phyloP scores from a whole-genome alignment of 2,329 filamentous ascomycete species.

The Elsinoe necatrix region DNA sequence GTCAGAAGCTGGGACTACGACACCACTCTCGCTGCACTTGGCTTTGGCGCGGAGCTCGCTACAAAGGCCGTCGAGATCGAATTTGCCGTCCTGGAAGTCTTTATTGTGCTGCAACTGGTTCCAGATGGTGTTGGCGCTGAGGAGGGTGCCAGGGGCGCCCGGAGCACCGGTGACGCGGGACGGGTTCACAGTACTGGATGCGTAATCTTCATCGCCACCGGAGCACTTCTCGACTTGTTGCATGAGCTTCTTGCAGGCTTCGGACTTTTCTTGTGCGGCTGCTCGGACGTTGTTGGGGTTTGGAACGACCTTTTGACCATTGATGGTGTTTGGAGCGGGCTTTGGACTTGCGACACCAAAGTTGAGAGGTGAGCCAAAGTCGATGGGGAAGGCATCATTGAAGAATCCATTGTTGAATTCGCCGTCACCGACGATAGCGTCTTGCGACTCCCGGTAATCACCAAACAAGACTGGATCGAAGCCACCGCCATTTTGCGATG shows the following conservation, averaged over 20 bases:
- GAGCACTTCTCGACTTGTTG: slow-evolving; percentile 68
- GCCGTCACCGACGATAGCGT: slow-evolving; percentile 61
- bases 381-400: slow-evolving; percentile 46
- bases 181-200: slow-evolving; percentile 20
- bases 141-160: slow-evolving; percentile 53
- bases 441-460: slow-evolving; percentile 84
- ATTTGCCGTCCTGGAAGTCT: slow-evolving; percentile 80
- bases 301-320: not conserved
- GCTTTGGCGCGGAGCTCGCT: slow-evolving; percentile 91
- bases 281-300: slow-evolving; percentile 21
- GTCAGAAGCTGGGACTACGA: slow-evolving; percentile 80
- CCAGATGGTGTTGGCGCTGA: slow-evolving; percentile 91
- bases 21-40: slow-evolving; percentile 83
- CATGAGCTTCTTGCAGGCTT: slow-evolving; percentile 51
- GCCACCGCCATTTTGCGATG: slow-evolving; percentile 70
- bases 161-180: slow-evolving; percentile 35
- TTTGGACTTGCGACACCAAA: slow-evolving; percentile 39
- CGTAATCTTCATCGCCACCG: slow-evolving; percentile 55
- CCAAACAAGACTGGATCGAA: slow-evolving; percentile 91
- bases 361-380: slow-evolving; percentile 77
- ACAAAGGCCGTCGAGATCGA: slow-evolving; percentile 89
- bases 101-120: slow-evolving; percentile 81
- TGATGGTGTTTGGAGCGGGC: slow-evolving; percentile 20
- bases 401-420: slow-evolving; percentile 62
- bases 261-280: slow-evolving; percentile 13